These are phyloP conservation scores for Trichophyton mentagrophytes DNA, from an alignment of 2,329 filamentous ascomycete species.

Conservation along the genomic window DNA sequence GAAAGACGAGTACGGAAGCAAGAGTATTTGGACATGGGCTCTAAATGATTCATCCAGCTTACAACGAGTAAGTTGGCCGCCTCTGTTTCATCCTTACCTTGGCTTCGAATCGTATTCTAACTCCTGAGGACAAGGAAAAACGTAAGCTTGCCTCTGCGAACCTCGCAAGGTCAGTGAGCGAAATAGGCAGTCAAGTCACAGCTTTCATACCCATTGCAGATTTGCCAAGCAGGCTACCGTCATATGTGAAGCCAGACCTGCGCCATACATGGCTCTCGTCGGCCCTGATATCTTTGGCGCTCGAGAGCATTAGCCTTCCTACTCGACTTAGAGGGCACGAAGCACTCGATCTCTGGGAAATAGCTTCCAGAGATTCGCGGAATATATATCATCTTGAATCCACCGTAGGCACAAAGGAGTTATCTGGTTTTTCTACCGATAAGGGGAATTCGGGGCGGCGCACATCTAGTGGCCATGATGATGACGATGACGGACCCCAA, in stretches of 20 bases:
- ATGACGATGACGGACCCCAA: constrained; percentile 1
- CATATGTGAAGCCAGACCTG: constrained; percentile 47
- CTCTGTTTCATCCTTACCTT: constrained; percentile 26
- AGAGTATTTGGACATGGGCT: constrained; percentile 76
- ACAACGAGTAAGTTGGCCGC: constrained; percentile 9
- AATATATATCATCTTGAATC: constrained; percentile 64
- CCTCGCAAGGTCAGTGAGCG: constrained; percentile 56
- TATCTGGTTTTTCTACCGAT: background rate
- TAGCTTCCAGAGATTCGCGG: constrained; percentile 53
- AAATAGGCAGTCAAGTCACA: constrained; percentile 58
- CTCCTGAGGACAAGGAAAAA: constrained; percentile 33
- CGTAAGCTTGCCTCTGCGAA: constrained; percentile 57
- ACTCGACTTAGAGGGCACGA: constrained; percentile 41
- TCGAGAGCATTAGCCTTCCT: constrained; percentile 69
- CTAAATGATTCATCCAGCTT: constrained; percentile 39
- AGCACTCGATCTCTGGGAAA: constrained; percentile 37
- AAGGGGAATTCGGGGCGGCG: too few relatives aligned
- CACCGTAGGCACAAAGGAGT: constrained; percentile 35
- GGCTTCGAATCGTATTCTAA: background rate
- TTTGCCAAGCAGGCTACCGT: constrained; percentile 44
- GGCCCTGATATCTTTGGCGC: constrained; percentile 58
- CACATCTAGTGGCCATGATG: background rate
- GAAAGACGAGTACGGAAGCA: constrained; percentile 83
- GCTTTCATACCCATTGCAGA: constrained; percentile 64
- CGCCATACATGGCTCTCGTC: constrained; percentile 67